Evolutionary conservation across 2,329 filamentous ascomycete genomes (phyloP).

Genomic region (Fusarium sp.): DNA sequence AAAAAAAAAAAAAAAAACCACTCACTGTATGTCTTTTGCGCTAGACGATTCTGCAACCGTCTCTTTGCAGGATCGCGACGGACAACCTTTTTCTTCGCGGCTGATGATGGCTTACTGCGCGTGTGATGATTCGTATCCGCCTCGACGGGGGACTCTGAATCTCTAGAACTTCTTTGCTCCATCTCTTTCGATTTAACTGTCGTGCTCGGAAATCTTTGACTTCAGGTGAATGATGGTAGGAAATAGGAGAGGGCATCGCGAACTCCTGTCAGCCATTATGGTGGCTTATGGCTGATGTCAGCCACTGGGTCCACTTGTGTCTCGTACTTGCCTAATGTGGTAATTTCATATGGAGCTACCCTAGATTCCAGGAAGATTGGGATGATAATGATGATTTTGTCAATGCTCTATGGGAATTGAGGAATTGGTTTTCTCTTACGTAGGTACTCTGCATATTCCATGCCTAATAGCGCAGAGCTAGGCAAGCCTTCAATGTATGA

Average conservation of each 20-base stretch:
- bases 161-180: constrained; percentile 19
- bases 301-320: constrained; percentile 30
- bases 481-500: background rate
- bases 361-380: background rate
- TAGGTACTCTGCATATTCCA: background rate
- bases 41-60: constrained; percentile 44
- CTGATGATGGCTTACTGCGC: constrained; percentile 3
- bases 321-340: constrained; percentile 11
- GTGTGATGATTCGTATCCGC: background rate
- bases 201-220: background rate
- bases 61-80: constrained; percentile 44
- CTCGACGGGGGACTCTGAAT: background rate
- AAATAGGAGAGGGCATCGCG: background rate
- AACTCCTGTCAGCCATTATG: constrained; percentile 29
- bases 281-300: constrained; percentile 42
- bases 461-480: background rate
- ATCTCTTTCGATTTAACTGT: background rate
- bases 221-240: background rate
- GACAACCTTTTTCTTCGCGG: constrained; percentile 25
- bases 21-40: constrained; percentile 67
- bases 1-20: constrained; percentile 36
- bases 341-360: background rate
- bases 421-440: background rate
- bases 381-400: background rate
- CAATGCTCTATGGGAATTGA: background rate